phyloP scores from a whole-genome alignment of 2,329 filamentous ascomycete genomes.

The Calonectria montana region DNA sequence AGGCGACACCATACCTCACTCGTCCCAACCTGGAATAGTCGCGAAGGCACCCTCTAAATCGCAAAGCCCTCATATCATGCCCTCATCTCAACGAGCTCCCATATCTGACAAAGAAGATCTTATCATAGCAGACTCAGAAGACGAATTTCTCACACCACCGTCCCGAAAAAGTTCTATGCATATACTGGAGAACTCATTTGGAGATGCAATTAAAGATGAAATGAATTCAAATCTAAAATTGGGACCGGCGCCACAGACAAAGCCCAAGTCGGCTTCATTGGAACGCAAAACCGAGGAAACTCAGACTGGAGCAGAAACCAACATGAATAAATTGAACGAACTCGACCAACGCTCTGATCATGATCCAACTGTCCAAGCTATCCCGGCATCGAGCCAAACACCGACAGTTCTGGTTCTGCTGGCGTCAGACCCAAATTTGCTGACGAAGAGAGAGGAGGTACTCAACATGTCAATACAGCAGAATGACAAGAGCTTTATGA shows the following conservation, averaged over 20 bases:
- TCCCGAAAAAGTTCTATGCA: constrained; percentile 37
- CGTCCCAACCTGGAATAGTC: constrained; percentile 18
- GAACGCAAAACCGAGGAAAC: constrained; percentile 13
- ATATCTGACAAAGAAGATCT: constrained; percentile 45
- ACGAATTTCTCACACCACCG: constrained; percentile 59
- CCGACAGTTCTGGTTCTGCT: constrained; percentile 45
- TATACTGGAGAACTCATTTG: constrained; percentile 14
- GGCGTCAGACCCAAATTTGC: constrained; percentile 41
- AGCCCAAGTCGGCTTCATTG: neutral
- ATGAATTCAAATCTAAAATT: neutral
- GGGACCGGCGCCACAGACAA: neutral
- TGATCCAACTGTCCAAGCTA: constrained; percentile 7
- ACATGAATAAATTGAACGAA: neutral
- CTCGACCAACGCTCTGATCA: neutral
- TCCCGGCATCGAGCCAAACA: constrained; percentile 39
- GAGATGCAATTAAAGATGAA: neutral
- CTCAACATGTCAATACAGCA: constrained; percentile 57
- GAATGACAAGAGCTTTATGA: constrained; percentile 61
- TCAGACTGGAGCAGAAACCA: neutral
- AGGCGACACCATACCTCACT: constrained; percentile 6
- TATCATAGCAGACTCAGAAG: constrained; percentile 68
- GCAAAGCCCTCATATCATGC: constrained; percentile 6
- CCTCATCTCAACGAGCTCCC: constrained; percentile 1
- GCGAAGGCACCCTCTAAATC: constrained; percentile 18
- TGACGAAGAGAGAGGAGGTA: constrained; percentile 51